Evolutionary conservation across 2,329 filamentous ascomycete genomes (phyloP), one percentile per base, ranked within the genome.

Genomic region (Colletotrichum liriopes): DNA sequence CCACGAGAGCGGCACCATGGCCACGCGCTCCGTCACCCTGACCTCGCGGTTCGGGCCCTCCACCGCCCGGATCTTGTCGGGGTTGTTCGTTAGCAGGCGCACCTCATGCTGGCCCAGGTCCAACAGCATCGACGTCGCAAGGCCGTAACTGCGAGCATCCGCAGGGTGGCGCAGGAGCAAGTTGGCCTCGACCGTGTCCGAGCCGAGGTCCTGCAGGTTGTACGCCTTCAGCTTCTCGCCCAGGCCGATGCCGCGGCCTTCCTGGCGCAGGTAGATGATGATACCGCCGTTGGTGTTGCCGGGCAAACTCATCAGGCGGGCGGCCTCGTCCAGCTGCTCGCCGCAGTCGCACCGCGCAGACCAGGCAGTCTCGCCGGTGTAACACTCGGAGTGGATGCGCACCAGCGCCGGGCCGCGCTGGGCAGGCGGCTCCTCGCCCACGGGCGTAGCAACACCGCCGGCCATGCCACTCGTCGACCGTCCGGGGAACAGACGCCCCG

Each of bases 351-450:
- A 99, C 37, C 96, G 92, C 45, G 96, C 96, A 9, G 95, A 98
- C 96, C 96, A 98, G 1, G 97, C 96, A 0, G 96, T 99, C 86
- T 99, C 96, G 71, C 96, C 96, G 0, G 96, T 99, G 82, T 99
- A 99, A 84, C 96, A 99, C 83, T 99, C 96, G 3, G 94, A 97
- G 82, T 99, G 96, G 79, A 99, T 99, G 69, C 96, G 90, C 58
- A 99, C 96, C 49, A 99, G 86, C 0, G 96, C 94, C 1, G 93
- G 82, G 4, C 78, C 79, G 5, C 74, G 67, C 32, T 52, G 64
- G 3, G 68, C 20, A 7, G 65, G 71, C 12, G 74, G 39, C 5
- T 75, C 75, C 49, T 66, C 62, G 47, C 63, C 47, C 29, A 32
- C 69, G 20, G 76, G 74, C 1, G 75, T 75, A 12, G 76, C 80